Evolutionary conservation across 2,329 filamentous ascomycete species (phyloP).

Genomic region (Nigrospora oryzae): DNA sequence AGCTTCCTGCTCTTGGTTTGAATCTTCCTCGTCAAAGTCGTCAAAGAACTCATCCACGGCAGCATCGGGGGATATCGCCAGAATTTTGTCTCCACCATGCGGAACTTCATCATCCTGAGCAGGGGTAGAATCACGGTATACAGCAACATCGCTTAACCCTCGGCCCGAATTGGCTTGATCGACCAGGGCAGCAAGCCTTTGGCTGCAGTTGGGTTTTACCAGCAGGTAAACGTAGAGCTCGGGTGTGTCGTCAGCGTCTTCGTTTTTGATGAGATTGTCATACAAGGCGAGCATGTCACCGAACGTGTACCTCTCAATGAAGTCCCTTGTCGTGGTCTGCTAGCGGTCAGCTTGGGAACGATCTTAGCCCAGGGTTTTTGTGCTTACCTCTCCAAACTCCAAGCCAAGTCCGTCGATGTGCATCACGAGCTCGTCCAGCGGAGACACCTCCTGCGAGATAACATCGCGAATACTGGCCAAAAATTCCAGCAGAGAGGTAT

Average conservation of each 20-base stretch:
- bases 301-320: slow-evolving; percentile 20
- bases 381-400: slow-evolving; percentile 22
- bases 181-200: slow-evolving; percentile 20
- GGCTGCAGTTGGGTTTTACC: slow-evolving; percentile 20
- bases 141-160: slow-evolving; percentile 20
- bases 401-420: slow-evolving; percentile 22
- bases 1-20: not conserved
- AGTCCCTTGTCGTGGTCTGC: slow-evolving; percentile 18
- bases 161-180: slow-evolving; percentile 20
- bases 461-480: slow-evolving; percentile 19
- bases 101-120: slow-evolving; percentile 8
- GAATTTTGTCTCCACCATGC: slow-evolving; percentile 2
- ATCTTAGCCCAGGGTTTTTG: not conserved
- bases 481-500: slow-evolving; percentile 15
- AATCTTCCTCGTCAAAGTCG: not conserved
- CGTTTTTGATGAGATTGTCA: slow-evolving; percentile 21
- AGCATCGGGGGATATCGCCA: slow-evolving; percentile 6
- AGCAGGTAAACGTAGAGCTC: slow-evolving; percentile 21
- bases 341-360: not conserved
- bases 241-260: slow-evolving; percentile 12
- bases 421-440: slow-evolving; percentile 22
- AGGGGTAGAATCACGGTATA: slow-evolving; percentile 17
- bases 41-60: not conserved
- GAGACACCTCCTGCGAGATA: slow-evolving; percentile 22
- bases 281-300: slow-evolving; percentile 19